Percentiles rank a stretch among this genome's conserved stretches.
These are phyloP conservation scores for Plectranthus barbatus DNA, from an alignment of 257 asterid genomes.

Conservation along the genomic window DNA sequence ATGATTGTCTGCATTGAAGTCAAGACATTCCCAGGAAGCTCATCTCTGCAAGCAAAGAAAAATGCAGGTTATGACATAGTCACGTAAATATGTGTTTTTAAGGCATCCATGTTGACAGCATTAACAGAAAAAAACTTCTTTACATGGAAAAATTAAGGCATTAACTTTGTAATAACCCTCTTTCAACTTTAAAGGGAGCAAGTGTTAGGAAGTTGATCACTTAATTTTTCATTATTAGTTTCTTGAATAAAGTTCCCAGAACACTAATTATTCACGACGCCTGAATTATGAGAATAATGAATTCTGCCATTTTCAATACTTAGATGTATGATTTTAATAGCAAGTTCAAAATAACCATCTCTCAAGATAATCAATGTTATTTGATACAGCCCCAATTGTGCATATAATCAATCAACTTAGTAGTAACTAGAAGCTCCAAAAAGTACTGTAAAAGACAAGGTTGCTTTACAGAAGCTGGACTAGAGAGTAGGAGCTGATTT, in stretches of 20 bases:
- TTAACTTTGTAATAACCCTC: slow-evolving; percentile 6
- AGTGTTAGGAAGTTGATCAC: neutral
- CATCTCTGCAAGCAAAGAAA: slow-evolving; percentile 42
- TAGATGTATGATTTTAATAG: too few species aligned
- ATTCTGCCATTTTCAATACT: neutral
- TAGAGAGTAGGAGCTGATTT: too few species aligned
- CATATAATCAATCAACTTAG: slow-evolving; percentile 4
- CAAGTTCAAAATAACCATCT: too few species aligned
- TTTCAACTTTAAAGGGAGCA: neutral
- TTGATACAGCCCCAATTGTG: neutral
- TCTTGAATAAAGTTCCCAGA: too few species aligned
- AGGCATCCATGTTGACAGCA: neutral
- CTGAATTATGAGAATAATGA: too few species aligned
- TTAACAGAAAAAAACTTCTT: neutral
- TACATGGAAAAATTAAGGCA: neutral
- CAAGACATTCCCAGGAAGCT: slow-evolving; percentile 64
- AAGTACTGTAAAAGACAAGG: neutral
- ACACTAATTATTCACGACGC: too few species aligned
- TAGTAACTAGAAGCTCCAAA: neutral
- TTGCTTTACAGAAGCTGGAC: too few species aligned
- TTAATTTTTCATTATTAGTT: too few species aligned
- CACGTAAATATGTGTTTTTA: neutral
- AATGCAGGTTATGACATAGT: slow-evolving; percentile 6
- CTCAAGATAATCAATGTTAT: neutral
- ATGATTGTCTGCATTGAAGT: slow-evolving; percentile 85